Evolutionary conservation across 306 rosid genomes (phyloP), one percentile per base, ranked within the genome.

Genomic region (Ormosia emarginata): DNA sequence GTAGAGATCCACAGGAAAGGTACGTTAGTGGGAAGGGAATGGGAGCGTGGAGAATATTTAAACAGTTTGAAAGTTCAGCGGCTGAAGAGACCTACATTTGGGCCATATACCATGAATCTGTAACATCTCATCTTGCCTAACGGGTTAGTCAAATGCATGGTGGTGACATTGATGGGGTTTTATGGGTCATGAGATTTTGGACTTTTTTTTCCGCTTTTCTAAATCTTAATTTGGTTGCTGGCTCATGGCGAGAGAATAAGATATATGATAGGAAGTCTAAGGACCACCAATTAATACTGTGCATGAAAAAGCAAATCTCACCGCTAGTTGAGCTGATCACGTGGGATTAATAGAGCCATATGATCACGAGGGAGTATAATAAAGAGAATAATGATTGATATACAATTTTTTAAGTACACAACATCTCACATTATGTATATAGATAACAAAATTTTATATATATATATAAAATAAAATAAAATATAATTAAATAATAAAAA

Each of bases 71-170:
- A 76, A 44, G 80, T 75, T 29, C 14, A 15, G 8, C 5, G 69
- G 34, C 0, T 0, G 59, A 14, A 36, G 11, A 7, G 15, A 49
- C 15, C 15, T 4, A 36, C 6, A 18, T 2, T 30, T 7, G 39
- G 88, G 61, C 88, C 39, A 77, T 18, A 34, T 89, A 32, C 88
- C 15, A 82, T 84, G 92, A 79, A 89, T 86, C 85, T 79, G 84
- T 84, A 10, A 44, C 84, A 82, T 89, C 88, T 79, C 0, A 39
- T 49, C 75, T 37, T 29, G 84, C 90, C 88, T 82, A 86, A 89
- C 81, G 43, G n/a, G 8, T 33, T 67, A 29, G 87, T 77, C 87
- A 82, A 43, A 65, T 43, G 13, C 41, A 43, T 34, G 32, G 39
- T 44, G 70, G 52, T 46, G 52, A 2, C 52, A 77, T 18, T 63